Conservation (phyloP, 2,329 filamentous ascomycete genomes). For the Trichophaea hybrida region DNA sequence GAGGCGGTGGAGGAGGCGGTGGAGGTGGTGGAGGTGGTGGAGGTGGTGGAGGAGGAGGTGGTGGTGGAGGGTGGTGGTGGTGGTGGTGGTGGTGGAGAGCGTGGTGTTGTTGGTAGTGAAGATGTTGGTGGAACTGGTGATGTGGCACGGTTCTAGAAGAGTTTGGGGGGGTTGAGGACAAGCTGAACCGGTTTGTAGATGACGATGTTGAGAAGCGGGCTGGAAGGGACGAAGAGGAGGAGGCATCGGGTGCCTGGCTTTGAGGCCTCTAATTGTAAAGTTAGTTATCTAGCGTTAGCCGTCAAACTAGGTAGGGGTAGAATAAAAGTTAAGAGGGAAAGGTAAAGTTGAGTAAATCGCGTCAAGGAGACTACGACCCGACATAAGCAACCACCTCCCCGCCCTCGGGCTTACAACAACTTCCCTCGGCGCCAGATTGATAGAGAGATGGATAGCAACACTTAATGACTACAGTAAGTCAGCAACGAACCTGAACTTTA, state of each 20-base stretch:
- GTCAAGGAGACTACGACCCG: no score
- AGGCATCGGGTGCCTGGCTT: neutral
- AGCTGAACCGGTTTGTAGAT: neutral
- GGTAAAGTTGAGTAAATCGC: no score
- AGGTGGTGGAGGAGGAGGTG: slow-evolving; percentile 11
- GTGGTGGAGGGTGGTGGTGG: slow-evolving; percentile 8
- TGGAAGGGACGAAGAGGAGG: neutral
- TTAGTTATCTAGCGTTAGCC: neutral
- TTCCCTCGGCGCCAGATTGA: no score
- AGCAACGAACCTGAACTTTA: no score
- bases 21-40: slow-evolving; percentile 9
- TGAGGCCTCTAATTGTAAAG: neutral
- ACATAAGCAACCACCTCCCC: no score
- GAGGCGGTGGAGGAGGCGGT: neutral
- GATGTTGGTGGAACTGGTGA: slow-evolving; percentile 1
- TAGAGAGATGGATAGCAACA: no score
- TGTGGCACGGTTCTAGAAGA: slow-evolving; percentile 2
- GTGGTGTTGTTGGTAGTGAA: neutral
- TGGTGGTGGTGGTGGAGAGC: neutral
- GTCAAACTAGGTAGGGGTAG: neutral
- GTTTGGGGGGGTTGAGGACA: neutral
- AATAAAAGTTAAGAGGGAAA: no score
- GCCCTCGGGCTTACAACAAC: no score
- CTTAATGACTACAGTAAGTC: no score
- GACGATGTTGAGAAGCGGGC: neutral